phyloP scores from a whole-genome alignment of 2,329 filamentous ascomycete genomes.

The Fusarium coicis region DNA sequence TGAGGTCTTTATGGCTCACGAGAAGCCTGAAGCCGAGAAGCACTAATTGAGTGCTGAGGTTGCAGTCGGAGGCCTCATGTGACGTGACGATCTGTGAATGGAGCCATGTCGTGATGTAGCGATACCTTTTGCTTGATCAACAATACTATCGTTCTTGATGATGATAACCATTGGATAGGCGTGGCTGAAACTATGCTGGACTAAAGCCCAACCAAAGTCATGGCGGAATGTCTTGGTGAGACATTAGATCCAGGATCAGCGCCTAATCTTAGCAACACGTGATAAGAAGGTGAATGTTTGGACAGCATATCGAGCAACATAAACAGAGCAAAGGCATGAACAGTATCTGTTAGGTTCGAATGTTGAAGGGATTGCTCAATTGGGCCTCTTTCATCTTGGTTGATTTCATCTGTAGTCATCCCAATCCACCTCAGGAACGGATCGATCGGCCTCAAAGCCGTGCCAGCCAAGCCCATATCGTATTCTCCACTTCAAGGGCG shows the following conservation, averaged over 20 bases:
- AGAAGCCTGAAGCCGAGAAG: constrained; percentile 26
- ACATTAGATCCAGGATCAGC: constrained; percentile 14
- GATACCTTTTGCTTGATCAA: constrained; percentile 18
- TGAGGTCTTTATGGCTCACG: constrained; percentile 45
- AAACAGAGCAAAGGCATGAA: background rate
- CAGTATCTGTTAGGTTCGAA: background rate
- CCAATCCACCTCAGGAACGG: constrained; percentile 5
- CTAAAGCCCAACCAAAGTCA: constrained; percentile 8
- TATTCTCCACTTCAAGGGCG: constrained; percentile 35
- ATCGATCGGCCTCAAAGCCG: constrained; percentile 30
- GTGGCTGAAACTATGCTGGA: constrained; percentile 13
- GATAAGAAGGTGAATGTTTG: background rate
- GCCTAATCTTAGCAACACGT: background rate
- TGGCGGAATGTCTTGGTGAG: constrained; percentile 22
- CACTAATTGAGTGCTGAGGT: background rate
- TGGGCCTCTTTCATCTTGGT: background rate
- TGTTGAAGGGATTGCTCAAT: background rate
- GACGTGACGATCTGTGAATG: background rate
- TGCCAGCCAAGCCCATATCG: constrained; percentile 14
- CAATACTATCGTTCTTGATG: constrained; percentile 3
- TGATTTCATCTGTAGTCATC: background rate
- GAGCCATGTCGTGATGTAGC: background rate
- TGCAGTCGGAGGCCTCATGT: background rate
- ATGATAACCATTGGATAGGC: background rate
- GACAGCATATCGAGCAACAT: background rate